Percentiles rank a stretch among this genome's conserved stretches.
These are phyloP conservation scores for Tetraselmis striata DNA, from an alignment of 139 green algal genomes.

Conservation along the genomic window DNA sequence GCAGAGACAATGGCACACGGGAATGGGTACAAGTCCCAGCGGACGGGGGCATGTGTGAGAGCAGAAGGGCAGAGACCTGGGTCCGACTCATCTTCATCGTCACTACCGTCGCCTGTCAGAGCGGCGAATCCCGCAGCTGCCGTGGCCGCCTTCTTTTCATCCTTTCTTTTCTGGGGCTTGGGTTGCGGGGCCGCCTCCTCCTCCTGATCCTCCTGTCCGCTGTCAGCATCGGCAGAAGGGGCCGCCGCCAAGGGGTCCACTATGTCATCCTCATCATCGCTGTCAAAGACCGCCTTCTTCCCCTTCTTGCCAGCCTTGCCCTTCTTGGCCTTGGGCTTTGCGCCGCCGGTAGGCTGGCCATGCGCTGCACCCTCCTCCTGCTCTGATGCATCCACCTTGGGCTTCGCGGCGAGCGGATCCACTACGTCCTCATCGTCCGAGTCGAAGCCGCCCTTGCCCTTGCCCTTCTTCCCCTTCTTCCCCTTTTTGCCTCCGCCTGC, in stretches of 20 bases:
- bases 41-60: no score
- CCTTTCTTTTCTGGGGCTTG: neutral
- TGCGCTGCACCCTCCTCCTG: conserved; percentile 41
- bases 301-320: conserved; percentile 26
- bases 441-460: conserved; percentile 30
- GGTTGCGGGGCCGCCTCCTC: neutral
- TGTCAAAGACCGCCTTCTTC: conserved; percentile 23
- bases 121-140: neutral
- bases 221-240: conserved; percentile 35
- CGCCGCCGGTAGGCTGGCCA: neutral
- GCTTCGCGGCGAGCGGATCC: neutral
- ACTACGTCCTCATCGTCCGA: conserved; percentile 49
- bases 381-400: conserved; percentile 1
- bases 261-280: conserved; percentile 8
- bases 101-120: neutral
- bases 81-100: neutral
- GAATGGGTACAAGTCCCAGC: no score
- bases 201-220: conserved; percentile 10
- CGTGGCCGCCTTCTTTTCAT: neutral
- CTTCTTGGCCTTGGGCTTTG: conserved; percentile 23
- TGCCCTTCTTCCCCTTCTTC: conserved; percentile 59
- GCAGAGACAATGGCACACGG: no score
- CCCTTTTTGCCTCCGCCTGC: conserved; percentile 46
- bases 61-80: no score
- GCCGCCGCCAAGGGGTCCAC: neutral